Evolutionary conservation across 1,284 basidiomycete species (phyloP).

Genomic region (Melanopsichium pennsylvanicum): DNA sequence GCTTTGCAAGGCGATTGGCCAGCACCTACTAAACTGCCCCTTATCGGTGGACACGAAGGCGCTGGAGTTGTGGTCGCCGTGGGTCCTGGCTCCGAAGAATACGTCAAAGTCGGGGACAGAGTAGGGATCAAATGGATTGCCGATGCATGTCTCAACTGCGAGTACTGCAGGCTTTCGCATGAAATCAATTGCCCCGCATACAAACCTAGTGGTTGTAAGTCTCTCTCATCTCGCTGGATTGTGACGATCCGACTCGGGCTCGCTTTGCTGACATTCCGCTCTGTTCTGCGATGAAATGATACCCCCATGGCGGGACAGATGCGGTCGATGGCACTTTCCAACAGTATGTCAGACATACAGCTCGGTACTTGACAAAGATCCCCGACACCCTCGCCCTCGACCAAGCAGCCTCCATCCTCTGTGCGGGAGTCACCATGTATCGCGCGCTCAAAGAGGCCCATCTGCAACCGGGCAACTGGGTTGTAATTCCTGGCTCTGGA

Average conservation of each 20-base stretch:
- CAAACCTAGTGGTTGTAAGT: constrained; percentile 66
- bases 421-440: constrained; percentile 80
- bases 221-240: neutral
- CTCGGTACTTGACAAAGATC: constrained; percentile 73
- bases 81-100: constrained; percentile 72
- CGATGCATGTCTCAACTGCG: constrained; percentile 75
- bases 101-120: constrained; percentile 75
- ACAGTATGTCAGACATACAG: constrained; percentile 73
- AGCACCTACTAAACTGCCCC: constrained; percentile 71
- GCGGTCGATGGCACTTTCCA: constrained; percentile 81
- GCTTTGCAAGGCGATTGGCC: constrained; percentile 63
- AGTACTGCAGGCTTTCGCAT: constrained; percentile 76
- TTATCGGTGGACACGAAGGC: constrained; percentile 85
- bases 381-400: constrained; percentile 70
- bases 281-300: too few species aligned
- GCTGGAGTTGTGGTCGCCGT: constrained; percentile 76
- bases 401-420: constrained; percentile 82
- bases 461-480: constrained; percentile 76
- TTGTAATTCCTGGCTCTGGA: constrained; percentile 81
- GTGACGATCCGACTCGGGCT: too few species aligned
- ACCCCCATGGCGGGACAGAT: too few species aligned
- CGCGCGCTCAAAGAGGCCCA: constrained; percentile 80
- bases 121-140: constrained; percentile 78
- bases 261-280: too few species aligned
- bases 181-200: constrained; percentile 71